These are phyloP conservation scores for Leucocoprinus birnbaumii DNA, from an alignment of 768 basidiomycete species.

Conservation along the genomic window DNA sequence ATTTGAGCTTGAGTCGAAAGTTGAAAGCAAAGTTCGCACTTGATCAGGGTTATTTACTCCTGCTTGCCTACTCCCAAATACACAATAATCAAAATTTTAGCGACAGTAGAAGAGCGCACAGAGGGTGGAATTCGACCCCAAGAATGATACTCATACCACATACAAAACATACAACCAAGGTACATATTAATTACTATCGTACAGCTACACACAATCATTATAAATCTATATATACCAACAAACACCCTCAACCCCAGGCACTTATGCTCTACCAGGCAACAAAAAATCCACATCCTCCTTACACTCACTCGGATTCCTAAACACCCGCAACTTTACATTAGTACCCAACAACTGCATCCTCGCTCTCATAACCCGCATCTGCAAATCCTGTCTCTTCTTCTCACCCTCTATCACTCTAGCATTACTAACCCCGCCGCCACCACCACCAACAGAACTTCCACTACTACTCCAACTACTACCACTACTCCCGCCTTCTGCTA, in stretches of 20 bases:
- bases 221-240: not conserved
- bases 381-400: conserved; percentile 54
- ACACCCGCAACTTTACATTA: conserved; percentile 61
- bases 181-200: too few species aligned
- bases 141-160: too few species aligned
- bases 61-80: too few species aligned
- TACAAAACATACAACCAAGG: too few species aligned
- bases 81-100: too few species aligned
- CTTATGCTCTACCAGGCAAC: not conserved
- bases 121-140: too few species aligned
- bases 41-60: too few species aligned
- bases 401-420: conserved; percentile 32
- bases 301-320: conserved; percentile 68
- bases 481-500: conserved; percentile 5
- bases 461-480: conserved; percentile 22
- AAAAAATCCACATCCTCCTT: conserved; percentile 43
- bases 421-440: too few species aligned
- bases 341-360: conserved; percentile 54
- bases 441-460: not conserved
- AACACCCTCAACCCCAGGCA: not conserved
- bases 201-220: too few species aligned
- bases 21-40: too few species aligned
- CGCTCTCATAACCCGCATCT: conserved; percentile 62
- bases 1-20: too few species aligned
- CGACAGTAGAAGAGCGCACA: too few species aligned